phyloP scores from a whole-genome alignment of 495 filamentous ascomycete genomes.

The Talaromyces proteolyticus region DNA sequence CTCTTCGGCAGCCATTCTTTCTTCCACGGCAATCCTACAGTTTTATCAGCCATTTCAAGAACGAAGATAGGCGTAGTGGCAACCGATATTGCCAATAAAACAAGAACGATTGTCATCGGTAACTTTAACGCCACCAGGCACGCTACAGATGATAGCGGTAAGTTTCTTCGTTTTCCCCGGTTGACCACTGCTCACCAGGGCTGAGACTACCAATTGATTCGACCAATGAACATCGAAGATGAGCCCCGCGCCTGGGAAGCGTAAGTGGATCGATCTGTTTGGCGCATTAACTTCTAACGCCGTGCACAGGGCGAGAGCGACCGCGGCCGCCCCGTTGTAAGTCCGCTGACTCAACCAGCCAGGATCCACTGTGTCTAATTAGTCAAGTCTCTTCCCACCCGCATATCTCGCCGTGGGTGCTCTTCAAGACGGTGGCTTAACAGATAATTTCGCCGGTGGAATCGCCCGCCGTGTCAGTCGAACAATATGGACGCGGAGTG shows the following conservation, averaged over 20 bases:
- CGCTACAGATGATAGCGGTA: not conserved
- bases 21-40: not conserved
- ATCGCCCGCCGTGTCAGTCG: conserved; percentile 11
- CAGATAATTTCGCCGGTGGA: conserved; percentile 17
- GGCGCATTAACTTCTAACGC: too few relatives aligned
- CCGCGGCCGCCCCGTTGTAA: conserved; percentile 15
- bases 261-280: too few relatives aligned
- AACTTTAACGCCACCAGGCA: conserved; percentile 15
- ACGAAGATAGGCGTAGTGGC: conserved; percentile 16
- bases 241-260: conserved; percentile 16
- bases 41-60: not conserved
- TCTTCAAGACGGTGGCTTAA: conserved; percentile 20
- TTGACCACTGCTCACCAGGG: too few relatives aligned
- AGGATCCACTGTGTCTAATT: too few relatives aligned
- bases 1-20: not conserved
- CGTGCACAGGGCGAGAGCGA: conserved; percentile 13
- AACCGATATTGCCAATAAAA: conserved; percentile 16
- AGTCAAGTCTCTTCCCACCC: conserved; percentile 12
- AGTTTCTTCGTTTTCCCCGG: too few relatives aligned
- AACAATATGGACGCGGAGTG: conserved; percentile 14
- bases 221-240: conserved; percentile 9
- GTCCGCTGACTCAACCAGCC: conserved; percentile 1
- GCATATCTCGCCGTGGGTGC: conserved; percentile 13
- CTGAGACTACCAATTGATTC: conserved; percentile 17
- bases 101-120: conserved; percentile 15